phyloP scores from a whole-genome alignment of 2,329 filamentous ascomycete species.

The Alternaria hordeiaustralica region DNA sequence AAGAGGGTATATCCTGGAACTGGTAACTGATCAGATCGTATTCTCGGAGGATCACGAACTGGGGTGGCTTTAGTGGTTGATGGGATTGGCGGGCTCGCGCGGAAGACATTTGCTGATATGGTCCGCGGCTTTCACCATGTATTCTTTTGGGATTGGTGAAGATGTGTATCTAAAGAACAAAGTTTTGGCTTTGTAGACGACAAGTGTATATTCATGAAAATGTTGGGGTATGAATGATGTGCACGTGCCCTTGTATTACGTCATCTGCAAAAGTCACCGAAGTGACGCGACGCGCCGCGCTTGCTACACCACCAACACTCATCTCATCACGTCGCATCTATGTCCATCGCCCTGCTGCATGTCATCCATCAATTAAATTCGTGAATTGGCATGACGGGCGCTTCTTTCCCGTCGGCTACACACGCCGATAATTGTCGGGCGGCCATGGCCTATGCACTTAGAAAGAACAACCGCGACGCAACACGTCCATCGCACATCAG shows the following conservation, averaged over 20 bases:
- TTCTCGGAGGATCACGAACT: not conserved
- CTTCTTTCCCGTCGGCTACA: not conserved
- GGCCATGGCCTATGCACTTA: not conserved
- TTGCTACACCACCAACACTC: not conserved
- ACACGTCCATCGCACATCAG: not conserved
- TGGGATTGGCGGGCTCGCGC: not conserved
- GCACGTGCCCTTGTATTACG: not conserved
- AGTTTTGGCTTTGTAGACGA: no score
- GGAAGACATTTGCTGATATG: not conserved
- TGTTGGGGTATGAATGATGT: not conserved
- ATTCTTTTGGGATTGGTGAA: no score
- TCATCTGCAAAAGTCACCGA: not conserved
- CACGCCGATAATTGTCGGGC: rapidly evolving
- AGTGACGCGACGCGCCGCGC: not conserved
- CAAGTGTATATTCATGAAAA: not conserved
- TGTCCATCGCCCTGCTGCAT: not conserved
- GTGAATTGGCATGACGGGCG: not conserved
- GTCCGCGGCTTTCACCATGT: not conserved
- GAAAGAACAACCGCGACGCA: not conserved
- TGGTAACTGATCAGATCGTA: not conserved
- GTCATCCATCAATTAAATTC: not conserved
- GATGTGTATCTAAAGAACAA: not conserved
- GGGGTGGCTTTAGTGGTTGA: not conserved
- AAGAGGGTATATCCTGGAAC: not conserved
- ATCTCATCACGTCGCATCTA: not conserved